Percentiles rank a stretch among this genome's conserved stretches.
phyloP scores from a whole-genome alignment of 2,329 filamentous ascomycete species.

The Corynespora cassiicola region DNA sequence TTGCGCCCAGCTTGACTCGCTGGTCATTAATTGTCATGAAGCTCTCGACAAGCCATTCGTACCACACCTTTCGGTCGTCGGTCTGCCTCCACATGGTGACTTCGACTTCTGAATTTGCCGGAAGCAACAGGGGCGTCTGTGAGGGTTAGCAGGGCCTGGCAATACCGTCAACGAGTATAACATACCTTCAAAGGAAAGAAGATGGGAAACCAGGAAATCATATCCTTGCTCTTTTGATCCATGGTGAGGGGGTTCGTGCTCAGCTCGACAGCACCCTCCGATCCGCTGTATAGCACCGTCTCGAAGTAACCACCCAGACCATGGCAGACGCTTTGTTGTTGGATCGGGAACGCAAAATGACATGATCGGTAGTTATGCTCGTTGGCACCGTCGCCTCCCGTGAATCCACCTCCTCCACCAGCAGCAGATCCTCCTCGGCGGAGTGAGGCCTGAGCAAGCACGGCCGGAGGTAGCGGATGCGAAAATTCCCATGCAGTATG shows the following conservation, averaged over 20 bases:
- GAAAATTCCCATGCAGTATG: conserved; percentile 81
- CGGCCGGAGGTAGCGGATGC: conserved; percentile 71
- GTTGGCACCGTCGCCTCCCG: conserved; percentile 80
- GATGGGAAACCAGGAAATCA: conserved; percentile 99
- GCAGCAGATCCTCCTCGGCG: conserved; percentile 69
- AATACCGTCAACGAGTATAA: conserved; percentile 6
- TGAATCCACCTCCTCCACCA: conserved; percentile 75
- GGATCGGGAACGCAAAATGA: conserved; percentile 78
- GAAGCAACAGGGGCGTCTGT: conserved; percentile 85
- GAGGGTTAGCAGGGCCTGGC: too few relatives aligned
- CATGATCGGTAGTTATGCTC: conserved; percentile 89
- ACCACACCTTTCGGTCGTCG: conserved; percentile 96
- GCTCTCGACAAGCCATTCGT: conserved; percentile 95
- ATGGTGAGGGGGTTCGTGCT: conserved; percentile 94
- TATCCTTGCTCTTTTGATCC: conserved; percentile 89
- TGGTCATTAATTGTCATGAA: conserved; percentile 70
- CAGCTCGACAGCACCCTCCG: conserved; percentile 73
- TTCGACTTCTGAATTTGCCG: conserved; percentile 82
- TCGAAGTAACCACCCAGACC: conserved; percentile 96
- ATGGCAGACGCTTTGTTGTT: conserved; percentile 82
- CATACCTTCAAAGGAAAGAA: conserved; percentile 93
- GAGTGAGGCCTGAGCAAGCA: conserved; percentile 62
- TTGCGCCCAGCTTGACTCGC: conserved; percentile 68
- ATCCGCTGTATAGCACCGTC: conserved; percentile 80
- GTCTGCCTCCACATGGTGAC: conserved; percentile 97